These are phyloP conservation scores for Escallonia rubra DNA, from an alignment of 129 eudicot species.

Conservation along the genomic window DNA sequence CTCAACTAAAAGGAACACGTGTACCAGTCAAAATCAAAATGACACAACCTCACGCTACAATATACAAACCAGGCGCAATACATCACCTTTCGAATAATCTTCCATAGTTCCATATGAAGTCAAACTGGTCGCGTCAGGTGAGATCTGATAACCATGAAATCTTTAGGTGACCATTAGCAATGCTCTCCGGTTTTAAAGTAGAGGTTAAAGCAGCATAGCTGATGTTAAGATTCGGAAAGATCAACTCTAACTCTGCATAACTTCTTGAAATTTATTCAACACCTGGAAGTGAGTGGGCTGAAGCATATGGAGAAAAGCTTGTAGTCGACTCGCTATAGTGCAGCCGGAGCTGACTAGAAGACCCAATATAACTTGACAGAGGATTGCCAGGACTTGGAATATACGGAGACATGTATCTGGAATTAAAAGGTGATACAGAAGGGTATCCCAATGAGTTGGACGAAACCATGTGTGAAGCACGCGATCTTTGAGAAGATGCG, in stretches of 20 bases:
- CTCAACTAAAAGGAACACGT: not conserved
- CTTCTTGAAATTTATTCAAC: no score
- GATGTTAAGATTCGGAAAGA: no score
- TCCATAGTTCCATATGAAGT: not conserved
- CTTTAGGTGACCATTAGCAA: not conserved
- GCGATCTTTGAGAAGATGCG: conserved; percentile 77
- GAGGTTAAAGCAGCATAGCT: not conserved
- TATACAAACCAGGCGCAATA: conserved; percentile 20
- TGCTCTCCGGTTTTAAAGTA: no score
- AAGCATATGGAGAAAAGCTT: conserved; percentile 80
- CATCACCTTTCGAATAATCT: conserved; percentile 1
- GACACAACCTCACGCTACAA: conserved; percentile 25
- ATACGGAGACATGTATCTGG: conserved; percentile 65
- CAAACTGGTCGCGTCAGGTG: not conserved
- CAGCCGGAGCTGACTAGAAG: conserved; percentile 61
- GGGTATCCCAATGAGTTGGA: conserved; percentile 82
- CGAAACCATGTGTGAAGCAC: conserved; percentile 48
- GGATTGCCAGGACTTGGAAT: conserved; percentile 60
- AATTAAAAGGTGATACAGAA: conserved; percentile 65
- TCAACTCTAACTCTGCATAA: no score
- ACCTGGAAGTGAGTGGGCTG: conserved; percentile 84
- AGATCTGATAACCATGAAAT: not conserved
- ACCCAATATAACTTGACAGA: conserved; percentile 67
- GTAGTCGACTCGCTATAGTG: conserved; percentile 73
- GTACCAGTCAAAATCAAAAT: not conserved